A percentile compares a stretch with the other conserved stretches of the same genome.
Conservation (phyloP, 257 asterid species). For the Nicotiana attenuata region DNA sequence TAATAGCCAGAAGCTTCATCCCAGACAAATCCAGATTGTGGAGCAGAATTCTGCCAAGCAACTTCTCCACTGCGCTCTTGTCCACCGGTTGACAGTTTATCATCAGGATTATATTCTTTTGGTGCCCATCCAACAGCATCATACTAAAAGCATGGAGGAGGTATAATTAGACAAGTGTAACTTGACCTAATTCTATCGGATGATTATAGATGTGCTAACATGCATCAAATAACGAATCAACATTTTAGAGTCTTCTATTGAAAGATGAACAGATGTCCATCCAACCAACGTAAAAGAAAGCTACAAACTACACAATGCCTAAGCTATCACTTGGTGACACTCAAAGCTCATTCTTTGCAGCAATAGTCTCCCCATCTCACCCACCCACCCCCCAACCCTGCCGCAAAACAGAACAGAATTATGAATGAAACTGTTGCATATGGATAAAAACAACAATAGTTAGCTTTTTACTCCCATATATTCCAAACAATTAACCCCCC, state of each 20-base stretch:
- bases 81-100: slow-evolving; percentile 48
- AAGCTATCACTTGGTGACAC: neutral
- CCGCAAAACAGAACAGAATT: neutral
- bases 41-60: slow-evolving; percentile 53
- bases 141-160: slow-evolving; percentile 44
- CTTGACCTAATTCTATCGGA: neutral
- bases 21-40: slow-evolving; percentile 95
- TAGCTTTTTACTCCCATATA: neutral
- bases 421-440: neutral
- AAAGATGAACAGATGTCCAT: neutral
- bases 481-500: neutral
- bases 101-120: slow-evolving; percentile 90
- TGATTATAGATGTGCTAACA: neutral
- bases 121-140: slow-evolving; percentile 99
- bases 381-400: neutral
- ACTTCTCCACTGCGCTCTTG: slow-evolving; percentile 56
- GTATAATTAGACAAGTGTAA: slow-evolving; percentile 8
- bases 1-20: slow-evolving; percentile 98
- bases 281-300: neutral
- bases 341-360: neutral
- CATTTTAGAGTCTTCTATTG: neutral
- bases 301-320: neutral
- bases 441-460: neutral
- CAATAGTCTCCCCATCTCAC: neutral
- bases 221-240: neutral